These are phyloP conservation scores for Teratosphaeria pseudoeucalypti DNA, from an alignment of 2,329 filamentous ascomycete species.

Conservation along the genomic window DNA sequence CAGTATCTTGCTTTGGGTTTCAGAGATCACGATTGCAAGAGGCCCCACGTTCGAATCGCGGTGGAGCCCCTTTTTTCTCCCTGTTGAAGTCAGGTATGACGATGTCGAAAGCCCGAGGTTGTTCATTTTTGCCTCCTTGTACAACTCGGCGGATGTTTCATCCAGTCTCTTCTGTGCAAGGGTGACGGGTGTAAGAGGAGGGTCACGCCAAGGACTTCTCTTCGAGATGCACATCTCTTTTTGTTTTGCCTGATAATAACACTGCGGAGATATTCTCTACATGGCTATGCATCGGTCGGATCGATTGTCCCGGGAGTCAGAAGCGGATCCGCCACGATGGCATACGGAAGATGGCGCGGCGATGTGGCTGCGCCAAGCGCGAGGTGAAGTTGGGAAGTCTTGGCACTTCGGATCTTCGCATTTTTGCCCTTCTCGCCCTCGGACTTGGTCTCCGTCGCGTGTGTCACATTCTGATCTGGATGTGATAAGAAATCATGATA, in stretches of 20 bases:
- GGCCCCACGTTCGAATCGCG: constrained; percentile 29
- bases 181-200: too few relatives aligned
- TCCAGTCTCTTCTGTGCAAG: too few relatives aligned
- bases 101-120: too few relatives aligned
- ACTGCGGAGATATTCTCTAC: neutral
- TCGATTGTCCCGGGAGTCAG: neutral
- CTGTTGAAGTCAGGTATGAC: too few relatives aligned
- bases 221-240: too few relatives aligned
- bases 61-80: constrained; percentile 16
- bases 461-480: neutral
- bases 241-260: neutral
- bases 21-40: constrained; percentile 24
- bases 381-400: neutral
- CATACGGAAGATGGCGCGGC: neutral
- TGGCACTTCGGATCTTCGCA: neutral
- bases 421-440: neutral
- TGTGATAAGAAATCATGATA: neutral
- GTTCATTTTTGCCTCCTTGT: neutral
- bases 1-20: too few relatives aligned
- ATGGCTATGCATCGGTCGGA: neutral
- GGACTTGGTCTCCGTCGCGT: too few relatives aligned
- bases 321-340: neutral
- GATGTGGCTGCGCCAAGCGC: neutral
- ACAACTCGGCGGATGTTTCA: too few relatives aligned
- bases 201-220: too few relatives aligned